These are phyloP conservation scores for Macroventuria anomochaeta DNA, from an alignment of 2,329 filamentous ascomycete genomes.

Conservation along the genomic window DNA sequence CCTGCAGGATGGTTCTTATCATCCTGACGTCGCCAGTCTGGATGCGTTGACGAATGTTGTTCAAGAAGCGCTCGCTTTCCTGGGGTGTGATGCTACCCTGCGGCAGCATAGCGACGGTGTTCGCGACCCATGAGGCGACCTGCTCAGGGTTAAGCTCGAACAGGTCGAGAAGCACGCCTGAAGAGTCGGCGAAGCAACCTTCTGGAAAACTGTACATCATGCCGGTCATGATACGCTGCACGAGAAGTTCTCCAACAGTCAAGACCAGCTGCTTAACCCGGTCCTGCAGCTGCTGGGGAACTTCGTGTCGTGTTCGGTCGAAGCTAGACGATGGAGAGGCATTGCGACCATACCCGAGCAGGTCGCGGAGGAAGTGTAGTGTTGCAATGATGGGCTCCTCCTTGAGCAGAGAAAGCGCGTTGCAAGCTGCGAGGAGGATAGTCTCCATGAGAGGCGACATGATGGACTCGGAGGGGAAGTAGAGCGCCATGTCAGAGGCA, in stretches of 20 bases:
- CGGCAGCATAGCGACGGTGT: constrained; percentile 83
- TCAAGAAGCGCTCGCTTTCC: constrained; percentile 81
- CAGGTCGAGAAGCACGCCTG: constrained; percentile 85
- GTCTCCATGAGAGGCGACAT: constrained; percentile 78
- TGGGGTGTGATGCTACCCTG: constrained; percentile 72
- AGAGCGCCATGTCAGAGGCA: constrained; percentile 87
- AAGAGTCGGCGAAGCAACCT: constrained; percentile 94
- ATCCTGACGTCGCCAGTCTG: constrained; percentile 73
- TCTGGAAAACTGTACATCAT: constrained; percentile 99
- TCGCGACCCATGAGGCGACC: constrained; percentile 81
- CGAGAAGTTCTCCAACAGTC: constrained; percentile 75
- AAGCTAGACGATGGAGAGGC: constrained; percentile 68
- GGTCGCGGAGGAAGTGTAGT: constrained; percentile 88
- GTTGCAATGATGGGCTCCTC: constrained; percentile 89
- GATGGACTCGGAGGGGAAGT: constrained; percentile 85
- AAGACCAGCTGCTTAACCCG: constrained; percentile 75
- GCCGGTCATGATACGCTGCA: constrained; percentile 89
- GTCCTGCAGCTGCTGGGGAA: constrained; percentile 72
- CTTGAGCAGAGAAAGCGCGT: constrained; percentile 86
- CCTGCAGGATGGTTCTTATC: constrained; percentile 85
- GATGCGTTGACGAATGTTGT: constrained; percentile 80
- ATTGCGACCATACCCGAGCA: constrained; percentile 85
- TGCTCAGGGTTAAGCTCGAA: constrained; percentile 86
- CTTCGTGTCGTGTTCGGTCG: constrained; percentile 64
- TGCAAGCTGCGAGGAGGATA: constrained; percentile 86